A percentile compares a stretch with the other conserved stretches of the same genome.
These are phyloP conservation scores for Pyronema omphalodes DNA, from an alignment of 495 filamentous ascomycete genomes.

Conservation along the genomic window DNA sequence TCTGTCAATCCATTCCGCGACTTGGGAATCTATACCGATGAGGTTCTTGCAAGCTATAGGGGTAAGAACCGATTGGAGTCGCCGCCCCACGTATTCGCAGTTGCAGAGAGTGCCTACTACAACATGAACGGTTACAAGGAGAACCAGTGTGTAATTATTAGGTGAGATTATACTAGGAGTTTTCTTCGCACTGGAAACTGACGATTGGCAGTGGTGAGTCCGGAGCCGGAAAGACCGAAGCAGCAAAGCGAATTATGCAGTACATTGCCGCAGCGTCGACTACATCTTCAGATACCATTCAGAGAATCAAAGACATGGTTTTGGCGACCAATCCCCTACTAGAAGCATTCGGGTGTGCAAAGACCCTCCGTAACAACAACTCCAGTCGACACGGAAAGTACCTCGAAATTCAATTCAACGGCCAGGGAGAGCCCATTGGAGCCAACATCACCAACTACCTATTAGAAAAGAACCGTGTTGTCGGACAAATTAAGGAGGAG, in stretches of 20 bases:
- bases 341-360: constrained; percentile 96
- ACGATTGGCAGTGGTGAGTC: constrained; percentile 49
- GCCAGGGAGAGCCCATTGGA: constrained; percentile 79
- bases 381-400: constrained; percentile 98
- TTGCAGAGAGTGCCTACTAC: constrained; percentile 92
- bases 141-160: constrained; percentile 99
- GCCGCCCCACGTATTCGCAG: constrained; percentile 92
- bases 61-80: constrained; percentile 94
- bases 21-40: constrained; percentile 93
- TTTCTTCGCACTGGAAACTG: not conserved
- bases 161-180: constrained; percentile 21
- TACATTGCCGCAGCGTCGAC: constrained; percentile 96
- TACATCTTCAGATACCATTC: constrained; percentile 74
- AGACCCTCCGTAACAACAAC: constrained; percentile 96
- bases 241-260: constrained; percentile 97
- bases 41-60: constrained; percentile 73
- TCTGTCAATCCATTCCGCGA: constrained; percentile 98
- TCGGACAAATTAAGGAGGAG: constrained; percentile 88
- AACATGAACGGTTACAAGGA: constrained; percentile 99
- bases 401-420: constrained; percentile 91
- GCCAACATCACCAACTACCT: constrained; percentile 98
- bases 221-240: constrained; percentile 97
- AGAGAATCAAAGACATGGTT: constrained; percentile 97
- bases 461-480: constrained; percentile 86
- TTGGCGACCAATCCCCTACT: constrained; percentile 92